Evolutionary conservation across 208 protist species (phyloP), one percentile per base, ranked within the genome.

Genomic region (Trypanosoma caninum): DNA sequence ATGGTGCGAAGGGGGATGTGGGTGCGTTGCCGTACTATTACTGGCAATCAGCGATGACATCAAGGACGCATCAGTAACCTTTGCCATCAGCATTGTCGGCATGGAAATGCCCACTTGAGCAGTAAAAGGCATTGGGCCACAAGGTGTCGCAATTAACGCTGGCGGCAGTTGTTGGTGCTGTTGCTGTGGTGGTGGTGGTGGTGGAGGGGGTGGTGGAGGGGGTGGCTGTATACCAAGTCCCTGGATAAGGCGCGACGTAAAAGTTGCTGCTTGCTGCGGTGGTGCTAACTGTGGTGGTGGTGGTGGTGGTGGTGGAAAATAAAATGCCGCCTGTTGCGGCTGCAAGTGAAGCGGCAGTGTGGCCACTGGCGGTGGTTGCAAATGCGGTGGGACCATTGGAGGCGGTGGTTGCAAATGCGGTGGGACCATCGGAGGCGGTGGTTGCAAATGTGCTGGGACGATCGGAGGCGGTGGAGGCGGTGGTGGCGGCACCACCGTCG

Each of bases 41-140:
- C 46, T 48, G 4, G 65, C 7, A 58, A 71, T 59, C 33, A 58
- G 5, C 4, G 54, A 11, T 33, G 54, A 56, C 8, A 69, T 44
- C 42, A 68, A 40, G 46, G 63, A 37, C 30, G 50, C 22, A 51
- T 66, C 56, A 45, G 64, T 61, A 30, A 8, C 25, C 60, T 77
- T 76, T 10, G 57, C 14, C 63, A 78, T 72, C 67, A 80, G 67
- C 46, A 77, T 65, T 16, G 52, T 27, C 14, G 59, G 14, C 53
- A 73, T 63, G 13, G 55, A 53, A 44, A 68, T 28, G 8, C 55
- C 41, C 14, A 73, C 34, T 14, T 65, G 50, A 8, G 50, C 16
- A 18, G 2, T n/a, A 22, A 58, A 65, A 3, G 62, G 42, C 27
- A 54, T 46, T 0, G 37, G 27, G 3, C n/a, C 41, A 30, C 48